Evolutionary conservation across 2,329 filamentous ascomycete species (phyloP).

Genomic region (Aspergillus novofumigatus): DNA sequence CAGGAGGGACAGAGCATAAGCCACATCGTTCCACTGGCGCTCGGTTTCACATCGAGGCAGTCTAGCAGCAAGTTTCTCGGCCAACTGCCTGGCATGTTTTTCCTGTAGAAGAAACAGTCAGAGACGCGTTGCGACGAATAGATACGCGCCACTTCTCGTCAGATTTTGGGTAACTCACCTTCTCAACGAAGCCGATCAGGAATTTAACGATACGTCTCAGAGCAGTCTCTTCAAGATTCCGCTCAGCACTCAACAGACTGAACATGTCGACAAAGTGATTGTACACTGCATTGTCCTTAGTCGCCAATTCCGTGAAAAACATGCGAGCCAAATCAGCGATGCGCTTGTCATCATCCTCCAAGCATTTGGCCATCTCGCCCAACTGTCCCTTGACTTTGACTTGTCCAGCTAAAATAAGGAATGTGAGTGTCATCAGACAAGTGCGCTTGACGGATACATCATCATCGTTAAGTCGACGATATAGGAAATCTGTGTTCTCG

Average conservation of each 20-base stretch:
- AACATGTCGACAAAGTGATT: constrained; percentile 99
- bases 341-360: constrained; percentile 91
- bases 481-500: constrained; percentile 97
- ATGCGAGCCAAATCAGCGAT: constrained; percentile 92
- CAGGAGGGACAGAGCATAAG: constrained; percentile 81
- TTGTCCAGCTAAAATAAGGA: constrained; percentile 92
- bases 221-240: constrained; percentile 74
- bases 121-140: background rate
- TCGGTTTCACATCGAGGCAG: constrained; percentile 84
- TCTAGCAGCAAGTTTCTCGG: constrained; percentile 85
- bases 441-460: constrained; percentile 92
- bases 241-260: constrained; percentile 79
- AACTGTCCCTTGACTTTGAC: constrained; percentile 99
- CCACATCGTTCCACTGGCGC: constrained; percentile 95
- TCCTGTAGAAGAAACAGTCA: constrained; percentile 55
- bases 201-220: constrained; percentile 88
- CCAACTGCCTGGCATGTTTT: constrained; percentile 92
- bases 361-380: constrained; percentile 97
- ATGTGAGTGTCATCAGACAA: constrained; percentile 96
- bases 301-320: constrained; percentile 97
- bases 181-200: constrained; percentile 92
- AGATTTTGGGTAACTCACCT: constrained; percentile 57
- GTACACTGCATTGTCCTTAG: constrained; percentile 98
- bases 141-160: too few species aligned
- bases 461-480: constrained; percentile 82